A percentile compares a stretch with the other conserved stretches of the same genome.
Conservation (phyloP, 495 filamentous ascomycete genomes). For the Achaetomiella virescens region DNA sequence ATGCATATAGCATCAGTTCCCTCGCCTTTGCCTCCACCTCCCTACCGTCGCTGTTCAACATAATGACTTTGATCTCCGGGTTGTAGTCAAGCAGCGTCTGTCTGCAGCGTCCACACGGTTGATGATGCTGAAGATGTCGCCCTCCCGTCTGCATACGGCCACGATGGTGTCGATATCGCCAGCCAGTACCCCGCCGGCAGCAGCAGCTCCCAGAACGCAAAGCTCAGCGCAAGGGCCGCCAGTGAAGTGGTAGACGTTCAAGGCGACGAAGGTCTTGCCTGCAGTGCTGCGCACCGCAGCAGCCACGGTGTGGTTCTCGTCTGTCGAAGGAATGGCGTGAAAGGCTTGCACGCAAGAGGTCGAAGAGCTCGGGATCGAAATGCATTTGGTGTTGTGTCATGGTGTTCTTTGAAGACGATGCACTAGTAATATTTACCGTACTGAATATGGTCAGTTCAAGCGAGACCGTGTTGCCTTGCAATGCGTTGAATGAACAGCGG, state of each 20-base stretch:
- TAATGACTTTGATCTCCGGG: constrained; percentile 8
- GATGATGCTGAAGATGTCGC: neutral
- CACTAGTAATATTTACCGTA: neutral
- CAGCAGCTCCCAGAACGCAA: constrained; percentile 5
- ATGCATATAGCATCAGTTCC: constrained; percentile 1
- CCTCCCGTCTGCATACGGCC: constrained; percentile 1
- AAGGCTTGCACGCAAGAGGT: neutral
- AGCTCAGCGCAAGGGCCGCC: constrained; percentile 14
- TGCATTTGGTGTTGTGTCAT: neutral
- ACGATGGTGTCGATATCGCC: constrained; percentile 7
- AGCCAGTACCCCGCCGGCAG: constrained; percentile 6
- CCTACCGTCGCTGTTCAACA: neutral
- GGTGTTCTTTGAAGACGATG: neutral
- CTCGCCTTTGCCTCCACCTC: neutral
- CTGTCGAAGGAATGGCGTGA: neutral
- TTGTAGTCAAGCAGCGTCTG: constrained; percentile 13
- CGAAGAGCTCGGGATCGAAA: constrained; percentile 1
- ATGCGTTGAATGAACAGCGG: no score
- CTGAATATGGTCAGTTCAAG: no score
- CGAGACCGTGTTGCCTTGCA: no score
- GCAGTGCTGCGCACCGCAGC: neutral
- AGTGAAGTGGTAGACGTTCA: constrained; percentile 13
- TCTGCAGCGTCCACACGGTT: constrained; percentile 11
- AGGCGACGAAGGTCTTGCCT: constrained; percentile 5
- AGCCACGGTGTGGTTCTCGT: constrained; percentile 11